Percentiles rank a stretch among this genome's conserved stretches.
phyloP scores from a whole-genome alignment of 805 yeast genomes.

The Sugiyamaella floridensis region DNA sequence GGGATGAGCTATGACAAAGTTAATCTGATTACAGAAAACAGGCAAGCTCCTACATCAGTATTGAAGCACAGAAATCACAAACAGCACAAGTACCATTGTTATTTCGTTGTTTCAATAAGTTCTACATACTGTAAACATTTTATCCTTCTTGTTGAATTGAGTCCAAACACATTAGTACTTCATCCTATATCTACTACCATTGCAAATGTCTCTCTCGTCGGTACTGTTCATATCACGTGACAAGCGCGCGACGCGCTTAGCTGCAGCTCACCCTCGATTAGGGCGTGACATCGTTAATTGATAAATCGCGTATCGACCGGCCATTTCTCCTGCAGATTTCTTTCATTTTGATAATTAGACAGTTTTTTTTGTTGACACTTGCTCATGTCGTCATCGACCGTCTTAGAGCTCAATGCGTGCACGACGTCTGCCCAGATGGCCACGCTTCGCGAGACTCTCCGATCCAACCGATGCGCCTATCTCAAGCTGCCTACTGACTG shows the following conservation, averaged over 20 bases:
- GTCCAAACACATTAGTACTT: too few species aligned
- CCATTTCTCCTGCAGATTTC: not conserved
- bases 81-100: too few species aligned
- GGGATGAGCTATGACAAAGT: too few species aligned
- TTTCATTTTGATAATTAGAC: not conserved
- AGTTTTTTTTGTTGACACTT: not conserved
- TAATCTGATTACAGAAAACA: too few species aligned
- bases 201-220: not conserved
- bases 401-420: not conserved
- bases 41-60: too few species aligned
- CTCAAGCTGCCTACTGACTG: not conserved
- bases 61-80: too few species aligned
- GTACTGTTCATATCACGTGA: not conserved
- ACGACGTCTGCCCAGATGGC: not conserved
- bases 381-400: not conserved
- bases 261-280: not conserved
- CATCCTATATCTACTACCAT: too few species aligned
- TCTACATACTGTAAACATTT: too few species aligned
- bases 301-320: not conserved
- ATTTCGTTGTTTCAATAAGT: too few species aligned
- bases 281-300: not conserved
- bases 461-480: not conserved
- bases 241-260: not conserved
- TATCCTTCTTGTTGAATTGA: too few species aligned
- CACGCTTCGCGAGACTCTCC: not conserved